Evolutionary conservation across 1,284 basidiomycete genomes (phyloP).

Genomic region (Marasmius fiardii): DNA sequence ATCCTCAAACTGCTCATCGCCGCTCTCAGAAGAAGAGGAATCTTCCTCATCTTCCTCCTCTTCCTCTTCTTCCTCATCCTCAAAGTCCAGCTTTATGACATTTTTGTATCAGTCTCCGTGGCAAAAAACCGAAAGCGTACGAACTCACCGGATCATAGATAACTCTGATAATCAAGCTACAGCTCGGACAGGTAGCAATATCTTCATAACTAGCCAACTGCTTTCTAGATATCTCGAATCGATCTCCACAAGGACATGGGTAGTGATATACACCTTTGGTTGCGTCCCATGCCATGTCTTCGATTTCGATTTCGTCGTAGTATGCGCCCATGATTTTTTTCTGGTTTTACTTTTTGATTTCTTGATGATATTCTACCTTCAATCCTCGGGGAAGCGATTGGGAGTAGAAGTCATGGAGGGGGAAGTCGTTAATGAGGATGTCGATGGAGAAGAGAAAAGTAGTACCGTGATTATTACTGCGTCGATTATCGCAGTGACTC

Average conservation of each 20-base stretch:
- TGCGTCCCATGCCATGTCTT: conserved; percentile 93
- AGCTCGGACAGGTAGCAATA: conserved; percentile 96
- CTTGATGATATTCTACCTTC: not conserved
- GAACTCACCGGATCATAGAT: conserved; percentile 85
- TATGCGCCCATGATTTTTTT: conserved; percentile 64
- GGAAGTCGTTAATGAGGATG: not conserved
- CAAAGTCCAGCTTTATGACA: conserved; percentile 61
- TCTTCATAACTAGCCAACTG: conserved; percentile 93
- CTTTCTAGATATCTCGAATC: conserved; percentile 90
- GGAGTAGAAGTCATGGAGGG: not conserved
- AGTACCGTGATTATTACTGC: too few relatives aligned
- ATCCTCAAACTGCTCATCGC: conserved; percentile 55
- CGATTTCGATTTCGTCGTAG: conserved; percentile 93
- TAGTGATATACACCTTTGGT: conserved; percentile 87
- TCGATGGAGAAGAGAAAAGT: not conserved
- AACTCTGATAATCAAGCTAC: conserved; percentile 90
- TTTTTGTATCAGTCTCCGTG: conserved; percentile 2
- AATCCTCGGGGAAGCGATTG: not conserved
- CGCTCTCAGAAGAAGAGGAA: conserved; percentile 37
- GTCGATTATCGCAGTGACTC: not conserved
- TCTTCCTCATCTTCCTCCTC: conserved; percentile 38
- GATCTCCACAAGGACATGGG: conserved; percentile 97
- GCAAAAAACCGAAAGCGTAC: conserved; percentile 2
- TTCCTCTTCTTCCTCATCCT: conserved; percentile 59
- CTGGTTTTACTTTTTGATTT: not conserved